phyloP scores from a whole-genome alignment of 768 basidiomycete species.

The Russula dissimulans region DNA sequence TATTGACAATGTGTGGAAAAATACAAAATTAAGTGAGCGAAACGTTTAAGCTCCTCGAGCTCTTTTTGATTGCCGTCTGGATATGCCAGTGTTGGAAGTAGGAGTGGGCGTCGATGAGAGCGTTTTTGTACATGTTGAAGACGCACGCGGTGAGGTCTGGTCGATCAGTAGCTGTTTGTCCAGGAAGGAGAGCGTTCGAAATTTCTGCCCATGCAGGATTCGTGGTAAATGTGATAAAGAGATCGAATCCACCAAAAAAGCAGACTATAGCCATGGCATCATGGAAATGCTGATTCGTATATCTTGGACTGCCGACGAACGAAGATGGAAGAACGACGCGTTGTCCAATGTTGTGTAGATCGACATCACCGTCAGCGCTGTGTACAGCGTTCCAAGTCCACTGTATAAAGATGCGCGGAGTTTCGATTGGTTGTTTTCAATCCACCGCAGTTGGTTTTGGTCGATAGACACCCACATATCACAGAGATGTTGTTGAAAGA shows the following conservation, averaged over 20 bases:
- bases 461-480: no score
- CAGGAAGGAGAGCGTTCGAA: background rate
- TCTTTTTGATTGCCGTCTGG: constrained; percentile 35
- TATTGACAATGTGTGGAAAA: no score
- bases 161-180: constrained; percentile 32
- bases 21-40: no score
- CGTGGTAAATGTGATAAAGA: constrained; percentile 26
- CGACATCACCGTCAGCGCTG: background rate
- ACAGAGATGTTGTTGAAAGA: no score
- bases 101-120: constrained; percentile 25
- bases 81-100: constrained; percentile 30
- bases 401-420: background rate
- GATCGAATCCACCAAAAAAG: constrained; percentile 30
- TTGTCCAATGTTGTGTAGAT: constrained; percentile 29
- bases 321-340: constrained; percentile 35
- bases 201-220: background rate
- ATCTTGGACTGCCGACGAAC: constrained; percentile 30
- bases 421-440: constrained; percentile 15
- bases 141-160: constrained; percentile 41
- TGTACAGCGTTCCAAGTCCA: background rate
- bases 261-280: constrained; percentile 39
- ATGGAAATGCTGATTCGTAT: constrained; percentile 38
- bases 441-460: constrained; percentile 29
- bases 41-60: no score
- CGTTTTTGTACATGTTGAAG: constrained; percentile 34